These are phyloP conservation scores for Coniferiporia sulphurascens DNA, from an alignment of 1,284 basidiomycete species.

Conservation along the genomic window DNA sequence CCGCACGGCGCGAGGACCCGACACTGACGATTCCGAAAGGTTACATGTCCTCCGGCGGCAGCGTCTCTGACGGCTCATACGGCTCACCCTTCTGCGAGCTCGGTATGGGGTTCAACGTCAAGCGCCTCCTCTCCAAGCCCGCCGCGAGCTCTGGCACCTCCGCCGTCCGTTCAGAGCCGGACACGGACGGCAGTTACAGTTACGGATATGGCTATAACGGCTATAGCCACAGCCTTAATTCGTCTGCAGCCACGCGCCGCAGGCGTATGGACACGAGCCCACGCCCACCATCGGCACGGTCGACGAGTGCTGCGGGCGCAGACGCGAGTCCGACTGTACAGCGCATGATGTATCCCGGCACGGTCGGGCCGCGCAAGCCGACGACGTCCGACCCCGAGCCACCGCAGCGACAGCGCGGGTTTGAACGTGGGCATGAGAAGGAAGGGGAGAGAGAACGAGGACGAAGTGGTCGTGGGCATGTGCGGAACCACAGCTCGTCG, in stretches of 20 bases:
- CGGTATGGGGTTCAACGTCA: constrained; percentile 30
- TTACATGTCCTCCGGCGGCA: constrained; percentile 6
- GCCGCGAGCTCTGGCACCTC: constrained; percentile 18
- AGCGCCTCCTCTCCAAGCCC: constrained; percentile 37
- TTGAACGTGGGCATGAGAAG: constrained; percentile 13
- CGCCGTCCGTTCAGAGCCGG: constrained; percentile 12
- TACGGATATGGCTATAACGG: no score
- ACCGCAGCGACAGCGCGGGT: background rate
- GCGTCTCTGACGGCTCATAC: constrained; percentile 12
- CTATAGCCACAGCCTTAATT: no score
- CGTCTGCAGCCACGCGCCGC: background rate
- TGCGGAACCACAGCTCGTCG: constrained; percentile 12
- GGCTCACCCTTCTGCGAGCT: constrained; percentile 5
- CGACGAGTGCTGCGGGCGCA: background rate
- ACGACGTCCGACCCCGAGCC: constrained; percentile 12
- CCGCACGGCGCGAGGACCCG: background rate
- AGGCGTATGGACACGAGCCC: constrained; percentile 8
- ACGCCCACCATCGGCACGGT: no score
- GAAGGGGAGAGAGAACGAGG: constrained; percentile 5
- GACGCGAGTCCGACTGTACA: background rate
- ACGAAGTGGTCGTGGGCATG: background rate
- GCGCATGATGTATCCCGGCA: background rate
- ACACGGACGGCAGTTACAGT: constrained; percentile 7
- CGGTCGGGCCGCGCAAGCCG: background rate
- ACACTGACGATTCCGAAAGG: background rate